These are phyloP conservation scores for Amanita fuliginea DNA, from an alignment of 768 basidiomycete genomes.

Conservation along the genomic window DNA sequence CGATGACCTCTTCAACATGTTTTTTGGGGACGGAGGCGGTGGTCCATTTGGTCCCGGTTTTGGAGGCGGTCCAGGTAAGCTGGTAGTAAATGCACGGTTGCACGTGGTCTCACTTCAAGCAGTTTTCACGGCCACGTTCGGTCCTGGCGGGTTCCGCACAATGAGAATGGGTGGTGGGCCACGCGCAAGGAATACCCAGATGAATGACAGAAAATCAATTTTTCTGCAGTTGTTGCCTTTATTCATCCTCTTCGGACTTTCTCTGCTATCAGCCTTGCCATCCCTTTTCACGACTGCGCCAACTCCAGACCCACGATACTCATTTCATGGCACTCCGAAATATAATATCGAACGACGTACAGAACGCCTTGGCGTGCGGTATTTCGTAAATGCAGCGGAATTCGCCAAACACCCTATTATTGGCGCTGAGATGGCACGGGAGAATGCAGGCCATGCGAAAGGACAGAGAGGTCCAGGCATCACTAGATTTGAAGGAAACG, in stretches of 20 bases:
- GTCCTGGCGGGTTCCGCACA: conserved; percentile 72
- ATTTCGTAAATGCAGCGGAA: conserved; percentile 75
- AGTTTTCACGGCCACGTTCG: conserved; percentile 75
- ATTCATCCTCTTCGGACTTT: conserved; percentile 75
- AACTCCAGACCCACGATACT: conserved; percentile 71
- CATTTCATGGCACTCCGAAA: conserved; percentile 49
- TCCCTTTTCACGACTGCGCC: conserved; percentile 56
- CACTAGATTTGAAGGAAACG: conserved; percentile 57
- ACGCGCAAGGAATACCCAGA: conserved; percentile 18
- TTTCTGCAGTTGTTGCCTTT: conserved; percentile 78
- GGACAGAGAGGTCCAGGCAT: conserved; percentile 28
- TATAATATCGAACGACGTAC: conserved; percentile 70
- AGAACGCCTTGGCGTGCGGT: conserved; percentile 55
- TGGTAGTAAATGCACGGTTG: not conserved
- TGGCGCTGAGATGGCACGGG: conserved; percentile 55
- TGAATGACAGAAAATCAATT: conserved; percentile 45
- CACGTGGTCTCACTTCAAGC: conserved; percentile 9
- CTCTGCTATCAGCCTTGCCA: conserved; percentile 72
- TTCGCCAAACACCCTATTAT: conserved; percentile 70
- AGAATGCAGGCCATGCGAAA: conserved; percentile 24
- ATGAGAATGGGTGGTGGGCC: conserved; percentile 42
- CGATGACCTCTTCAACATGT: conserved; percentile 97
- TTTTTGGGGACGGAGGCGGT: conserved; percentile 81
- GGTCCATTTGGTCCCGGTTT: conserved; percentile 35
- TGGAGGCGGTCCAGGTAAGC: conserved; percentile 45